Conservation (phyloP, 768 basidiomycete genomes). For the Asterophora lycoperdoides region DNA sequence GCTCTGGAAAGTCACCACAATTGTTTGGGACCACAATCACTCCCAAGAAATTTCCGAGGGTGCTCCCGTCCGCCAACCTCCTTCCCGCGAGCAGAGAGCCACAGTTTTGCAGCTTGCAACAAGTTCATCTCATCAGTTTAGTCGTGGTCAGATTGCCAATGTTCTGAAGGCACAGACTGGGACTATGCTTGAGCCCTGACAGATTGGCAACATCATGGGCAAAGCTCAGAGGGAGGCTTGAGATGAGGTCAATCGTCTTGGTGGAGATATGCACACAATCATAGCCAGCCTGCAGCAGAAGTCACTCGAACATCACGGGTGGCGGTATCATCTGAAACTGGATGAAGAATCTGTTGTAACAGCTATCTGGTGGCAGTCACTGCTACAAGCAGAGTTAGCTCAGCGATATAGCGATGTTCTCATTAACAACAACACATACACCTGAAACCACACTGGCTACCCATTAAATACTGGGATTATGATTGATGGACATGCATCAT, state of each 20-base stretch:
- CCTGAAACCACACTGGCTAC: constrained; percentile 22
- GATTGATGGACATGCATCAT: constrained; percentile 26
- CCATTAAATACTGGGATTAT: constrained; percentile 28
- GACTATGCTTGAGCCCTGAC: constrained; percentile 23
- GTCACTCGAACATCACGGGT: constrained; percentile 15
- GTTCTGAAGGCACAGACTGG: constrained; percentile 11
- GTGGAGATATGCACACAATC: constrained; percentile 27
- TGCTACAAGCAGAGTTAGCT: constrained; percentile 21
- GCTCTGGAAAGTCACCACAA: constrained; percentile 17
- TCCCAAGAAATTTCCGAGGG: constrained; percentile 15
- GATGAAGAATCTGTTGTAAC: constrained; percentile 15
- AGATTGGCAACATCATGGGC: constrained; percentile 28
- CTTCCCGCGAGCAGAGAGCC: constrained; percentile 16
- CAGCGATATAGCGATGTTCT: constrained; percentile 25
- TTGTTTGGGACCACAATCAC: constrained; percentile 23
- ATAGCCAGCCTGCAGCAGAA: constrained; percentile 16
- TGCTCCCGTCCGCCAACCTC: constrained; percentile 6
- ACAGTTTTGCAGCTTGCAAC: constrained; percentile 8
- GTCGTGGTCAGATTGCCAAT: constrained; percentile 12
- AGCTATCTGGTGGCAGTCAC: constrained; percentile 31
- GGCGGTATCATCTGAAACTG: constrained; percentile 20
- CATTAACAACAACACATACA: constrained; percentile 29
- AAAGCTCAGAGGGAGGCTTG: constrained; percentile 13
- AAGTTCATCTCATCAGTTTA: constrained; percentile 10
- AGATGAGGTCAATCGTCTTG: constrained; percentile 17